These are phyloP conservation scores for Rhodomyrtus psidioides DNA, from an alignment of 441 rosid species.

Conservation along the genomic window DNA sequence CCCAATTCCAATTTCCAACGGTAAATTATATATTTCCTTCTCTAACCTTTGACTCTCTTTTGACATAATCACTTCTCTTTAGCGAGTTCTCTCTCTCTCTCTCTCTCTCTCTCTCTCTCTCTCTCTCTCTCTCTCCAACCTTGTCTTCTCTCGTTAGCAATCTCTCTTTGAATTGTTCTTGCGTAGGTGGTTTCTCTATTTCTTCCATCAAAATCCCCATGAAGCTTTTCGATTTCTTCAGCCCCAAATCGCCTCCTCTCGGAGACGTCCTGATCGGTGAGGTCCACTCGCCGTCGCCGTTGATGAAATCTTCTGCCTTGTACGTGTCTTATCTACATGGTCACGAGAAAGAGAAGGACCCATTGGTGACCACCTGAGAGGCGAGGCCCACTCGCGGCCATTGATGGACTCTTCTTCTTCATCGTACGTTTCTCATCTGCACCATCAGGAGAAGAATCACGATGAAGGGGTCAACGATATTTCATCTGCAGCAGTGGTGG, in stretches of 20 bases:
- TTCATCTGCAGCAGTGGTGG: neutral
- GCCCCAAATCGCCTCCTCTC: neutral
- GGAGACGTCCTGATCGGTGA: neutral
- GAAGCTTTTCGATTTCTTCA: neutral
- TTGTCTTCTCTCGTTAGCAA: neutral
- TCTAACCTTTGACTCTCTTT: neutral
- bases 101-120: neutral
- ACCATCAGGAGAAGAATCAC: neutral
- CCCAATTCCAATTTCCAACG: neutral
- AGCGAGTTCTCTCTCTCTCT: neutral
- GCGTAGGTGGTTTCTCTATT: neutral
- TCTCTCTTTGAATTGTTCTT: neutral
- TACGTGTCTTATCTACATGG: too few species aligned
- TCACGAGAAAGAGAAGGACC: too few species aligned
- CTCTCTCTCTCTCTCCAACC: neutral
- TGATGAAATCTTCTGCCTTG: too few species aligned
- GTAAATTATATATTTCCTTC: neutral
- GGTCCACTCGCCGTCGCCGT: too few species aligned
- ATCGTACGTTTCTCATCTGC: neutral
- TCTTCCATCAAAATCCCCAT: neutral
- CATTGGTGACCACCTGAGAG: too few species aligned
- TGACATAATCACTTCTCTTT: neutral
- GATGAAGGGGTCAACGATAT: neutral
- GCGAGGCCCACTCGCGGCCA: neutral
- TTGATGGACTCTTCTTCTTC: neutral